A percentile compares a stretch with the other conserved stretches of the same genome.
These are phyloP conservation scores for Daldinia sp. DNA, from an alignment of 2,329 filamentous ascomycete genomes.

Conservation along the genomic window DNA sequence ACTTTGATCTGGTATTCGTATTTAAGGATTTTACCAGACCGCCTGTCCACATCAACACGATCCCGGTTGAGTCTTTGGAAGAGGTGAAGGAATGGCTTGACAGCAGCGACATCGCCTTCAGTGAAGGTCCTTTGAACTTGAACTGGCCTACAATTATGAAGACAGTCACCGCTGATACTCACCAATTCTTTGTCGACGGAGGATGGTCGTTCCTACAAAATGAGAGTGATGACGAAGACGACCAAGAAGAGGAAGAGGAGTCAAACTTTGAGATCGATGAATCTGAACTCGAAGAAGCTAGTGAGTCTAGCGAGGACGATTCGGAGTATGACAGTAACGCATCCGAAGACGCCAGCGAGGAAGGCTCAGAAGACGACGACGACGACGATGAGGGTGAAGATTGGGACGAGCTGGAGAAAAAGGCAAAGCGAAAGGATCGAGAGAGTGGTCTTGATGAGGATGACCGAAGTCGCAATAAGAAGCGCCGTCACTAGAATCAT, in stretches of 20 bases:
- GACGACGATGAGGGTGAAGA: constrained; percentile 80
- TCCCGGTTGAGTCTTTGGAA: constrained; percentile 93
- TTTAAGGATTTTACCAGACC: constrained; percentile 96
- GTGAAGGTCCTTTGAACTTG: constrained; percentile 93
- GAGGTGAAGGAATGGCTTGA: constrained; percentile 98
- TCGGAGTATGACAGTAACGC: constrained; percentile 94
- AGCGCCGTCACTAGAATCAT: constrained; percentile 59
- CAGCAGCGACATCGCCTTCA: constrained; percentile 91
- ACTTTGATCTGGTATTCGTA: constrained; percentile 97
- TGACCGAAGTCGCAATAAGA: constrained; percentile 74
- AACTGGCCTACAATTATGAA: constrained; percentile 99
- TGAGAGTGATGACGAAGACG: constrained; percentile 86
- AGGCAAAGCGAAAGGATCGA: constrained; percentile 85
- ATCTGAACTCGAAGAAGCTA: constrained; percentile 83
- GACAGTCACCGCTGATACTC: constrained; percentile 91
- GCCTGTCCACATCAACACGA: constrained; percentile 96
- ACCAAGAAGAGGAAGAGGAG: constrained; percentile 86
- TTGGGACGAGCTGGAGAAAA: constrained; percentile 94
- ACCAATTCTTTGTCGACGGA: constrained; percentile 93
- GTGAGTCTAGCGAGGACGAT: constrained; percentile 80
- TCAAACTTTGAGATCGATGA: constrained; percentile 91
- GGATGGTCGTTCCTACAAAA: constrained; percentile 93
- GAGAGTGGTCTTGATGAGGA: constrained; percentile 77
- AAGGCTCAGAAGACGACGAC: constrained; percentile 72
- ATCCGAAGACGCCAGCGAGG: constrained; percentile 81